Base-by-base conservation (phyloP, 2,329 filamentous ascomycete genomes). In the Lecanicillium sp. region DNA sequence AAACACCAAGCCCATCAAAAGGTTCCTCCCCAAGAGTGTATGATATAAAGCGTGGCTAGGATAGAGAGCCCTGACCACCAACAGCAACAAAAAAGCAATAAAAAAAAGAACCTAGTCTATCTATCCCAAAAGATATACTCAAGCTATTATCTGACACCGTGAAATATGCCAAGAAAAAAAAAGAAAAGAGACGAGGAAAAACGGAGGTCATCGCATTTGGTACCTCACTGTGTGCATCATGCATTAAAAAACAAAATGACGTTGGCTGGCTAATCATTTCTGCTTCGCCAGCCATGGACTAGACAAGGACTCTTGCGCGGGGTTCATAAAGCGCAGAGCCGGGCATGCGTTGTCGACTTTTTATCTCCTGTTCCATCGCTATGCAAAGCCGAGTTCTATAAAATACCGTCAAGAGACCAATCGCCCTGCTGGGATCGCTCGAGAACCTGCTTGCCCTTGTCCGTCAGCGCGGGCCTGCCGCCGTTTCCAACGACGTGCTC, bases 401-500 rank as follows among this genome's bases (percentile, higher is more conserved):
- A 38, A 29, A 74, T 57, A 33, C 59, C 70, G 4, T 66, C 59
- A 30, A 74, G 57, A 39, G 58, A 61, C 73, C 73, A 77, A 17
- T 75, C 67, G 27, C 59, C 65, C 51, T 66, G 66, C 49, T 77
- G 73, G 9, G 72, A 71, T 29, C 67, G 61, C 44, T 70, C 65
- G 3, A 77, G 62, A 6, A 75, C 64, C 50, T 64, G 55, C 4
- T 56, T 62, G 15, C 73, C 73, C 58, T 71, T 74, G 3, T 71
- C 69, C 4, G 71, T 74, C 45, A 77, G 62, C 29, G 72, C 67
- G 1, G 73, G 73, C 54, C 70, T 71, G 40, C 73, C 73, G 35
- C 66, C 68, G 43, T 74, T 76, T 49, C 72, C 72, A 9, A 66
- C 69, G 39, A 65, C 62, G 52, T 76, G 71, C 49, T 67, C 79